Percentiles rank a stretch among this genome's conserved stretches.
phyloP scores from a whole-genome alignment of 768 basidiomycete species.

The Thelephora ganbajun region DNA sequence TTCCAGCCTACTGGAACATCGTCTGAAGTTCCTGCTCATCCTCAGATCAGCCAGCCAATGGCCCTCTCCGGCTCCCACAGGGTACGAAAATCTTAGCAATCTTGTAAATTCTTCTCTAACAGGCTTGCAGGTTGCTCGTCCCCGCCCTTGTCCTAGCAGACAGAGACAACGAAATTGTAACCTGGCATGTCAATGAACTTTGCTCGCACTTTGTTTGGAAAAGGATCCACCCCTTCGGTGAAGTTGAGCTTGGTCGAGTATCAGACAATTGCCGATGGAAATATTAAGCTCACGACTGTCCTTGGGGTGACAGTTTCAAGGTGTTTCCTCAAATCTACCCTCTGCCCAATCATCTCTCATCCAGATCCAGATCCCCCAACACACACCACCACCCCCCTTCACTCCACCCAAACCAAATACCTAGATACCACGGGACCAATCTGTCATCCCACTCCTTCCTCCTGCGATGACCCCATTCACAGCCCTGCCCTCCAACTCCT shows the following conservation, averaged over 20 bases:
- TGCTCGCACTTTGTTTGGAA: constrained; percentile 57
- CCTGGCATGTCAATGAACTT: constrained; percentile 51
- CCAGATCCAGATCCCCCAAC: background rate
- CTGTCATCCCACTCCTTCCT: background rate
- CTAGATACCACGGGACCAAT: background rate
- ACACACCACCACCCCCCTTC: background rate
- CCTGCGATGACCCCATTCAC: background rate
- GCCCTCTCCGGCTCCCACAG: constrained; percentile 25
- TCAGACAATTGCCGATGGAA: constrained; percentile 21
- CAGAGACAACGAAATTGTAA: constrained; percentile 36
- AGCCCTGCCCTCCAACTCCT: background rate
- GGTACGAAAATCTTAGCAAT: constrained; percentile 4
- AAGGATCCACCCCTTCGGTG: constrained; percentile 42
- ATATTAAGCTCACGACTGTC: constrained; percentile 35
- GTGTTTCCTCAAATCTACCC: constrained; percentile 19
- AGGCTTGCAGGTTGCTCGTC: constrained; percentile 10
- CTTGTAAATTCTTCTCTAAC: background rate
- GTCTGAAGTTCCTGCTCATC: constrained; percentile 20
- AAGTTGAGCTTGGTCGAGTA: constrained; percentile 31
- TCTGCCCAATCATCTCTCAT: background rate
- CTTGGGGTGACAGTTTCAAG: constrained; percentile 39
- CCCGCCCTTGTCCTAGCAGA: constrained; percentile 22
- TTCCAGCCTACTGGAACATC: constrained; percentile 16
- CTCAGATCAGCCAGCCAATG: constrained; percentile 54
- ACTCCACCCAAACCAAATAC: background rate